Conservation (phyloP, 805 yeast species). For the Blastobotrys attinorum region DNA sequence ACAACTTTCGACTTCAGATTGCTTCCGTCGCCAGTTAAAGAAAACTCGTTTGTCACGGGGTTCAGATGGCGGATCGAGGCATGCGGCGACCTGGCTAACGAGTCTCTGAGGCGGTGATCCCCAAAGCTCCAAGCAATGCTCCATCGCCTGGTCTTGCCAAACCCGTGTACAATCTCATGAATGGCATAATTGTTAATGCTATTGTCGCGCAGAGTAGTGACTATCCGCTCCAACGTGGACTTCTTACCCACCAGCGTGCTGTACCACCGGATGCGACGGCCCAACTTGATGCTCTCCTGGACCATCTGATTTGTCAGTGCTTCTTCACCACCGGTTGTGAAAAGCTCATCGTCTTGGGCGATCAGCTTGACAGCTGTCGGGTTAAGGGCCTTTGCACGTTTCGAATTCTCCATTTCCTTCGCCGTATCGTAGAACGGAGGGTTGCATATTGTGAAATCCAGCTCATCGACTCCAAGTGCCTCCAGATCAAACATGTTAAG, state of each 20-base stretch:
- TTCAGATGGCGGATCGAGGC: background rate
- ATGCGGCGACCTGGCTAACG: background rate
- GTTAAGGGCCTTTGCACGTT: constrained; percentile 20
- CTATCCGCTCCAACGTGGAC: constrained; percentile 8
- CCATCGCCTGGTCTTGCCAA: constrained; percentile 31
- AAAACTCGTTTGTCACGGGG: background rate
- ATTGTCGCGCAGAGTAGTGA: constrained; percentile 6
- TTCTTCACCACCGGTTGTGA: constrained; percentile 41
- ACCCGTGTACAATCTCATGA: constrained; percentile 24
- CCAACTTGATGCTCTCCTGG: constrained; percentile 23
- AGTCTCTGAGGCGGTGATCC: background rate
- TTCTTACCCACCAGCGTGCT: constrained; percentile 33
- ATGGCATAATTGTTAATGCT: constrained; percentile 24
- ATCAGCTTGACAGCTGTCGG: constrained; percentile 15
- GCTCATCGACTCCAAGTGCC: background rate
- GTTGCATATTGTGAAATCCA: constrained; percentile 38
- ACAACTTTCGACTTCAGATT: too few relatives aligned
- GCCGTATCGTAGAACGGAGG: constrained; percentile 43
- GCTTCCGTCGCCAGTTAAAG: too few relatives aligned
- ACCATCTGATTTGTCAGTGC: constrained; percentile 34
- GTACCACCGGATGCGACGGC: constrained; percentile 29
- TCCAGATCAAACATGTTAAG: background rate
- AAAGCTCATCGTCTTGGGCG: constrained; percentile 34
- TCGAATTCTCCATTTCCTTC: constrained; percentile 27
- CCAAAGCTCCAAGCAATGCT: constrained; percentile 31